phyloP scores from a whole-genome alignment of 257 asterid species.

The Ocimum tenuiflorum region DNA sequence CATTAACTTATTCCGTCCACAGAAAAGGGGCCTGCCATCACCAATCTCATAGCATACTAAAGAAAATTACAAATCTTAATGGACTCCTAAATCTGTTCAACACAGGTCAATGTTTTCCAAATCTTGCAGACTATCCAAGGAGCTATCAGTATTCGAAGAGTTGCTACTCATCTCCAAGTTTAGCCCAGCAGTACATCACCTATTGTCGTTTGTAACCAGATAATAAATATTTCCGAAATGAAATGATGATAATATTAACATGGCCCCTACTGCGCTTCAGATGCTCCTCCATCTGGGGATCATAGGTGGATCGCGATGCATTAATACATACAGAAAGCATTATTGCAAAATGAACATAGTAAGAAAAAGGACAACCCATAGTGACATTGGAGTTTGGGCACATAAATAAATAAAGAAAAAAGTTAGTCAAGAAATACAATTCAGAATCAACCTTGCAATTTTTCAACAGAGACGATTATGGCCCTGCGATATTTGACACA shows the following conservation, averaged over 20 bases:
- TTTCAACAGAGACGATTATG: constrained; percentile 14
- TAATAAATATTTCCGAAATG: background rate
- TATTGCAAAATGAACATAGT: constrained; percentile 1
- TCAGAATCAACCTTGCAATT: background rate
- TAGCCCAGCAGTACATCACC: background rate
- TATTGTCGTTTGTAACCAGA: too few relatives aligned
- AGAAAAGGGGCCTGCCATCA: background rate
- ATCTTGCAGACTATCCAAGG: background rate
- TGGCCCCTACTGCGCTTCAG: constrained; percentile 12
- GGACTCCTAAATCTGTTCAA: background rate
- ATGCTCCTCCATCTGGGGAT: too few relatives aligned
- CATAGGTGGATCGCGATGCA: background rate
- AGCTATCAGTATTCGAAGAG: background rate
- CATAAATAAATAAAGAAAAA: background rate
- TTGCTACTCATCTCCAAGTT: background rate
- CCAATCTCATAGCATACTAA: background rate
- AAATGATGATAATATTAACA: constrained; percentile 12
- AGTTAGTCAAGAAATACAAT: background rate
- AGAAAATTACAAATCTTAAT: background rate
- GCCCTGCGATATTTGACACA: constrained; percentile 11
- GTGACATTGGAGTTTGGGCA: background rate
- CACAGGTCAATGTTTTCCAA: background rate
- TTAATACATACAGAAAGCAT: background rate
- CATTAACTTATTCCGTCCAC: constrained; percentile 15
- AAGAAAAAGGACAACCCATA: constrained; percentile 7